A percentile compares a stretch with the other conserved stretches of the same genome.
Conservation (phyloP, 345 rosid species). For the Salix udensis region DNA sequence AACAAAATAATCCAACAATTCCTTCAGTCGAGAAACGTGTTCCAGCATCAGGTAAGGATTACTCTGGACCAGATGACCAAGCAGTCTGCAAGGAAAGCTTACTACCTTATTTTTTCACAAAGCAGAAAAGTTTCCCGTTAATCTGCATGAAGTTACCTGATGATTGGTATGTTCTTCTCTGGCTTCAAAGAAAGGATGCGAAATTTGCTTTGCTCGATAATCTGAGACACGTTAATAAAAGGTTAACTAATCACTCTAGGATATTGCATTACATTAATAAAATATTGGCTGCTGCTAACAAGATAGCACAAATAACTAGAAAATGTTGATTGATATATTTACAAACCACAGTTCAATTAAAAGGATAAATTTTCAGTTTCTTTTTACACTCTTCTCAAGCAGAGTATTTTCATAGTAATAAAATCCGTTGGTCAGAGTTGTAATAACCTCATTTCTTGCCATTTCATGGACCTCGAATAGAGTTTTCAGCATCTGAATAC, state of each 20-base stretch:
- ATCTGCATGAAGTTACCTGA: slow-evolving; percentile 41
- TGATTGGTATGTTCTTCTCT: slow-evolving; percentile 50
- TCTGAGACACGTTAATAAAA: slow-evolving; percentile 38
- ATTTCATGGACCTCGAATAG: slow-evolving; percentile 77
- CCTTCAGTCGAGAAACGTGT: slow-evolving; percentile 66
- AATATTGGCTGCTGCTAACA: too few relatives aligned
- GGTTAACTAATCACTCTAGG: neutral
- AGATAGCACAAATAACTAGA: neutral
- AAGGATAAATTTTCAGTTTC: too few relatives aligned
- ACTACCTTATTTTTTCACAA: slow-evolving; percentile 7
- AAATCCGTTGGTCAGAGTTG: neutral
- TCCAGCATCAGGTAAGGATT: slow-evolving; percentile 64
- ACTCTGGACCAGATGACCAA: slow-evolving; percentile 48
- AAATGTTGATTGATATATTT: neutral
- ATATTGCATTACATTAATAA: neutral
- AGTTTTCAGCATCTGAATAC: slow-evolving; percentile 62
- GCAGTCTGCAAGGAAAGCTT: slow-evolving; percentile 48
- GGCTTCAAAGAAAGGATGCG: slow-evolving; percentile 71
- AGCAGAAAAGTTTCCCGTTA: slow-evolving; percentile 1
- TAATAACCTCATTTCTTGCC: slow-evolving; percentile 77
- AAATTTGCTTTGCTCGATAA: slow-evolving; percentile 77
- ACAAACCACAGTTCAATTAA: neutral
- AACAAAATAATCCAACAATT: slow-evolving; percentile 76
- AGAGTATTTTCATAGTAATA: too few relatives aligned
- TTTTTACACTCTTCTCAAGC: too few relatives aligned